These are phyloP conservation scores for Saccharum hybrid DNA, from an alignment of 202 grass and related monocot genomes.

Conservation along the genomic window DNA sequence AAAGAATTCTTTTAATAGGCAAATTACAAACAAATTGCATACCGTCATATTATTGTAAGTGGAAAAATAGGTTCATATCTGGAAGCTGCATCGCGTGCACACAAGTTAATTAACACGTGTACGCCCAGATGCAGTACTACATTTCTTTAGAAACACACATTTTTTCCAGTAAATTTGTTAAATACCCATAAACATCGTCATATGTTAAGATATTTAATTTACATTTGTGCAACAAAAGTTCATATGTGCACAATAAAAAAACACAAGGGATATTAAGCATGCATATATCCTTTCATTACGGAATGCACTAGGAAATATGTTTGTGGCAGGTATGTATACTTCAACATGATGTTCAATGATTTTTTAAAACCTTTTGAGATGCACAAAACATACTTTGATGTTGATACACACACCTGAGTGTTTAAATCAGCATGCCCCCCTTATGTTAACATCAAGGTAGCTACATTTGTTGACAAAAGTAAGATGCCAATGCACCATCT, in stretches of 20 bases:
- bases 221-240: neutral
- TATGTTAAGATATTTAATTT: too few relatives aligned
- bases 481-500: neutral
- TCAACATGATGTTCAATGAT: neutral
- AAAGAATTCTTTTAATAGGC: too few relatives aligned
- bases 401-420: neutral
- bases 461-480: constrained; percentile 26
- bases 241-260: neutral
- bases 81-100: neutral
- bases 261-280: neutral
- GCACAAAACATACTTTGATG: neutral
- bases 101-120: neutral
- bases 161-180: neutral
- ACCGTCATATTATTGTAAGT: neutral
- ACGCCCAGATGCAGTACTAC: neutral
- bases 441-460: constrained; percentile 37
- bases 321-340: neutral
- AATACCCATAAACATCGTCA: neutral
- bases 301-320: neutral
- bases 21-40: neutral
- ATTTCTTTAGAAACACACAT: neutral
- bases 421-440: neutral
- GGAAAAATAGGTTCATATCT: neutral
- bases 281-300: too few relatives aligned
- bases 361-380: neutral